Conservation (phyloP, 306 rosid genomes). For the Dryas drummondii region DNA sequence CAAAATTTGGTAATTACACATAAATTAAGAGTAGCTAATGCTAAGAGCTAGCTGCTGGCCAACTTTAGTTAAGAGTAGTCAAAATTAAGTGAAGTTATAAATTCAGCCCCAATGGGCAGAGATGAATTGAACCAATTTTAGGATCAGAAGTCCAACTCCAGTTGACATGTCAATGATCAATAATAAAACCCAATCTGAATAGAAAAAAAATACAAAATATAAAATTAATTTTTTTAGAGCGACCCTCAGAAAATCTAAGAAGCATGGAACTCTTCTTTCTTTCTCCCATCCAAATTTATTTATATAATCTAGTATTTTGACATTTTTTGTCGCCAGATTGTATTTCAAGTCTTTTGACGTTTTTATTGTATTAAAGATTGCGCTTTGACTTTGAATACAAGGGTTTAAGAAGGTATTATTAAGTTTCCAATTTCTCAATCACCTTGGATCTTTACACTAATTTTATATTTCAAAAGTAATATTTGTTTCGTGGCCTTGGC, state of each 20-base stretch:
- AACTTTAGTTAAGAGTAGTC: not conserved
- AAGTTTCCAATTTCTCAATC: too few species aligned
- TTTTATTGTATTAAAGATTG: too few species aligned
- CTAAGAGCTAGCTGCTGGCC: slow-evolving; percentile 3
- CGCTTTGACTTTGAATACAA: too few species aligned
- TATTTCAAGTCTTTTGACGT: too few species aligned
- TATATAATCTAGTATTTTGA: too few species aligned
- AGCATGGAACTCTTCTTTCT: too few species aligned
- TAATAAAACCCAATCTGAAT: too few species aligned
- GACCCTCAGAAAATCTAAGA: not conserved
- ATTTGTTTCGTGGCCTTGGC: not conserved
- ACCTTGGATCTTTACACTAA: too few species aligned
- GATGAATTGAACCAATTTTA: not conserved
- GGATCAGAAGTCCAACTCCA: not conserved
- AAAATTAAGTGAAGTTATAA: not conserved
- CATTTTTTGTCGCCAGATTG: too few species aligned
- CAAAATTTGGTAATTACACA: slow-evolving; percentile 12
- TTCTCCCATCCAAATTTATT: too few species aligned
- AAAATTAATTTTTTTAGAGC: not conserved
- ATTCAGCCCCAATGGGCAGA: not conserved
- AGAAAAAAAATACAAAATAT: not conserved
- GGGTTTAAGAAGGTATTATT: too few species aligned
- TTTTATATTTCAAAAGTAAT: not conserved
- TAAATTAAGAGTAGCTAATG: not conserved
- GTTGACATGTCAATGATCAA: not conserved